Evolutionary conservation across 2,329 filamentous ascomycete genomes (phyloP).

Genomic region (Penicillium sp.): DNA sequence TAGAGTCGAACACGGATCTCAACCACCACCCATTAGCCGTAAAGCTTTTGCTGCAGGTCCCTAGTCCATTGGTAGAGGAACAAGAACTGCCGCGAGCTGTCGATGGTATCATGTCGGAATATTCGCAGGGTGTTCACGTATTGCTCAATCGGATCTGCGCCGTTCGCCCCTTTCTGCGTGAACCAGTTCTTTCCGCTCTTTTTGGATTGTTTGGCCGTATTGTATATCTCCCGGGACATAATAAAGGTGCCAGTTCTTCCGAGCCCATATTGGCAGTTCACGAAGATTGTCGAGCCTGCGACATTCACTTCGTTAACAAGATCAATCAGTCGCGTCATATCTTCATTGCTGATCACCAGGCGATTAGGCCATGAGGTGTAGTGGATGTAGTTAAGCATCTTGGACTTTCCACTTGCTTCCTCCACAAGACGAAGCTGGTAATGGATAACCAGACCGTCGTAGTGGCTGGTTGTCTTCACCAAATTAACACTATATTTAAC

Average conservation of each 20-base stretch:
- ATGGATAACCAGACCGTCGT: neutral
- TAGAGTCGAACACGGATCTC: too few relatives aligned
- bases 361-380: neutral
- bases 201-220: neutral
- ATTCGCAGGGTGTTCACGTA: neutral
- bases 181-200: neutral
- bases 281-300: neutral
- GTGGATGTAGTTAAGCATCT: neutral
- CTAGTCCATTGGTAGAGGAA: neutral
- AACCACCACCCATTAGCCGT: too few relatives aligned
- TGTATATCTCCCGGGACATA: neutral
- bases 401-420: neutral
- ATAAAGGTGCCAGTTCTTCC: neutral
- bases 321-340: neutral
- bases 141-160: neutral
- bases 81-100: neutral
- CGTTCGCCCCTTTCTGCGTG: neutral
- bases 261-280: neutral
- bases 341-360: neutral
- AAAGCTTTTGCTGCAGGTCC: slow-evolving; percentile 10
- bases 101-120: neutral
- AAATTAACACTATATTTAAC: neutral
- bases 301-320: neutral
- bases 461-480: neutral
- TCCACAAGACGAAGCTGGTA: neutral